phyloP scores from a whole-genome alignment of 345 rosid genomes.

The Eucalyptus curtisii region DNA sequence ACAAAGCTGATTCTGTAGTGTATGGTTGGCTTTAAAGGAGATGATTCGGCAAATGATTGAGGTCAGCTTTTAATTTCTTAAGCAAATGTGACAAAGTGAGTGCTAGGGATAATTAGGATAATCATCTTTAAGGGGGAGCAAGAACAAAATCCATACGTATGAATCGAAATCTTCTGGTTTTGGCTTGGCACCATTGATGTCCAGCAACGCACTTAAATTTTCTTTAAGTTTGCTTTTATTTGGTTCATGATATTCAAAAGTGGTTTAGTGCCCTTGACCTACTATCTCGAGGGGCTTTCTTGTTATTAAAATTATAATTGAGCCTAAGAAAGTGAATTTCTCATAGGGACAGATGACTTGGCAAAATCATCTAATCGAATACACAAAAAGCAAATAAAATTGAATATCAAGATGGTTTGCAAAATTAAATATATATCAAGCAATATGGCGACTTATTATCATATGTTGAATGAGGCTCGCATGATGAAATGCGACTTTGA shows the following conservation, averaged over 20 bases:
- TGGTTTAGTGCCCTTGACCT: background rate
- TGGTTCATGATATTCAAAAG: background rate
- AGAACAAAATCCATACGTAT: background rate
- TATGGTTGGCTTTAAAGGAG: background rate
- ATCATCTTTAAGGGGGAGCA: background rate
- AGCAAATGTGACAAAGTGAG: background rate
- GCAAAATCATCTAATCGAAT: background rate
- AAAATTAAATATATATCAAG: no score
- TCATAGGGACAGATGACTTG: background rate
- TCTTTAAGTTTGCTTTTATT: background rate
- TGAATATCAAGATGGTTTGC: background rate
- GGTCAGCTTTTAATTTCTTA: background rate
- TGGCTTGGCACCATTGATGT: background rate
- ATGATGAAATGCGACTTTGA: background rate
- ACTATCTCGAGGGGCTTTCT: background rate
- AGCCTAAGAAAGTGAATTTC: background rate
- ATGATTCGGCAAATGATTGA: background rate
- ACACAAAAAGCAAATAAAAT: background rate
- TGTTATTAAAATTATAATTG: background rate
- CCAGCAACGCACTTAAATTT: background rate
- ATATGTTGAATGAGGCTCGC: background rate
- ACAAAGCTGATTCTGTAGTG: no score
- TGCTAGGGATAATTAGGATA: background rate
- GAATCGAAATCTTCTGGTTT: background rate
- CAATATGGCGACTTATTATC: background rate